A percentile compares a stretch with the other conserved stretches of the same genome.
phyloP scores from a whole-genome alignment of 2,329 filamentous ascomycete genomes.

The Ilyonectria mors-panacis region DNA sequence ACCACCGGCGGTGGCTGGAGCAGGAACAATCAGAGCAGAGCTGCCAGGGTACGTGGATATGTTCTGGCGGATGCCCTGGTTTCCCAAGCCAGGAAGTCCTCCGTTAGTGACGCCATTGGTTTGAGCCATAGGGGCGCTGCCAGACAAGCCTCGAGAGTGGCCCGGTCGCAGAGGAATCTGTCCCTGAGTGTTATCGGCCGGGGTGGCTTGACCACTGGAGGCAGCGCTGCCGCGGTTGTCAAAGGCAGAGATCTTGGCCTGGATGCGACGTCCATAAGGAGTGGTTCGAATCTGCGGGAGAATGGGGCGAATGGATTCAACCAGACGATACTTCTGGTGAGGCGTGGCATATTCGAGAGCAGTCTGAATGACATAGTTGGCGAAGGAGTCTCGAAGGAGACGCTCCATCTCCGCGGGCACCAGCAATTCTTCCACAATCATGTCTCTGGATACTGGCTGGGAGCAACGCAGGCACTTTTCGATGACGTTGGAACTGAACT shows the following conservation, averaged over 20 bases:
- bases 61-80: slow-evolving; percentile 50
- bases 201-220: slow-evolving; percentile 66
- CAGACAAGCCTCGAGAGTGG: slow-evolving; percentile 61
- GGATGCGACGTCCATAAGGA: slow-evolving; percentile 94
- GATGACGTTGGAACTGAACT: slow-evolving; percentile 99
- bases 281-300: slow-evolving; percentile 89
- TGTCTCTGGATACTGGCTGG: slow-evolving; percentile 79
- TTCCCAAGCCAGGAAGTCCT: slow-evolving; percentile 37
- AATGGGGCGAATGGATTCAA: slow-evolving; percentile 88
- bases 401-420: slow-evolving; percentile 84
- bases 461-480: slow-evolving; percentile 95
- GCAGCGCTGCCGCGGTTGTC: slow-evolving; percentile 63
- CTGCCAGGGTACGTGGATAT: slow-evolving; percentile 54
- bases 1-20: slow-evolving; percentile 42
- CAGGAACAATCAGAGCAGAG: slow-evolving; percentile 51
- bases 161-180: slow-evolving; percentile 66
- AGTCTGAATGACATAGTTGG: slow-evolving; percentile 98
- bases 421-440: slow-evolving; percentile 88
- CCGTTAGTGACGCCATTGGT: slow-evolving; percentile 48
- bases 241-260: slow-evolving; percentile 83
- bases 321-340: slow-evolving; percentile 79
- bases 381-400: slow-evolving; percentile 91
- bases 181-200: slow-evolving; percentile 67
- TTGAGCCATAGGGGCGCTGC: slow-evolving; percentile 55
- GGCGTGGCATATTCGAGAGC: slow-evolving; percentile 88